Conservation (phyloP, 306 rosid species). For the Prosopis cineraria region DNA sequence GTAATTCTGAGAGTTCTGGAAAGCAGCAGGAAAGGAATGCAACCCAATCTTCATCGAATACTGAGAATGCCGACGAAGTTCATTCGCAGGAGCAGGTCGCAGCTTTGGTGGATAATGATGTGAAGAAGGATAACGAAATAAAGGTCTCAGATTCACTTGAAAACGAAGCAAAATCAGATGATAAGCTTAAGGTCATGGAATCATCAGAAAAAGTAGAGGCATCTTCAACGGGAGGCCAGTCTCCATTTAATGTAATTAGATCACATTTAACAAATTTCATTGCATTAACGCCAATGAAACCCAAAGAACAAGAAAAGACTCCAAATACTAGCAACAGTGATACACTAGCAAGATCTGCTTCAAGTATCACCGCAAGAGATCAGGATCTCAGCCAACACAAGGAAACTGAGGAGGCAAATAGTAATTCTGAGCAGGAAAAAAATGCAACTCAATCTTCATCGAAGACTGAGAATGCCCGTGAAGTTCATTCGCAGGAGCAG, state of each 20-base stretch:
- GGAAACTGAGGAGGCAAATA: slow-evolving; percentile 25
- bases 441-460: slow-evolving; percentile 35
- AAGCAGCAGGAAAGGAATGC: slow-evolving; percentile 38
- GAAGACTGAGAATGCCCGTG: slow-evolving; percentile 29
- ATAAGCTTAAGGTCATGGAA: slow-evolving; percentile 10
- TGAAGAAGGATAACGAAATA: background rate
- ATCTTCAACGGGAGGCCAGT: slow-evolving; percentile 12
- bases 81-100: background rate
- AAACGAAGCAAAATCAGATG: background rate
- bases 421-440: slow-evolving; percentile 25
- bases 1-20: slow-evolving; percentile 26
- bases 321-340: slow-evolving; percentile 5
- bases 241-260: background rate
- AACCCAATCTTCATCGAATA: slow-evolving; percentile 30
- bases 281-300: background rate
- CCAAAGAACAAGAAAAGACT: background rate
- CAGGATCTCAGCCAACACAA: slow-evolving; percentile 30
- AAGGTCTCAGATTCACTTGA: background rate
- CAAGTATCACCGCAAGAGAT: slow-evolving; percentile 33
- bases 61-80: slow-evolving; percentile 22
- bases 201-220: slow-evolving; percentile 22
- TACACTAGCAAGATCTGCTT: slow-evolving; percentile 26
- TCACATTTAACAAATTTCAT: background rate
- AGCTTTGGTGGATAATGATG: slow-evolving; percentile 25
- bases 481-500: slow-evolving; percentile 38